Evolutionary conservation across 2,329 filamentous ascomycete species (phyloP).

Genomic region (Escovopsis sp.): DNA sequence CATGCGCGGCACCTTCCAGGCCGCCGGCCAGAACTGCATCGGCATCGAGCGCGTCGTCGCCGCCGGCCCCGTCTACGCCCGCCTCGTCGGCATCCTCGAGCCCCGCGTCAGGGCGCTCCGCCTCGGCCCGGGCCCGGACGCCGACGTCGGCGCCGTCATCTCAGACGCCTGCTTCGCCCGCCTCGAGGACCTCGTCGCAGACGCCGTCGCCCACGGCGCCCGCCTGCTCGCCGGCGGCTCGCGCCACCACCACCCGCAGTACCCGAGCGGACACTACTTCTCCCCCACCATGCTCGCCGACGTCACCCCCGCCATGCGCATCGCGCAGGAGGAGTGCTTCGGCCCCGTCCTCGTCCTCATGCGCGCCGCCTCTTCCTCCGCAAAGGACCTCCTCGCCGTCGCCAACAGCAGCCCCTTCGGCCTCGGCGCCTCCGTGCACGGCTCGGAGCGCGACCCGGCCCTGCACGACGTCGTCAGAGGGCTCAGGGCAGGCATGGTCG

Average conservation of each 20-base stretch:
- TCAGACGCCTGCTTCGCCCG: constrained; percentile 61
- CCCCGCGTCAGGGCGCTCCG: constrained; percentile 62
- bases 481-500: constrained; percentile 76
- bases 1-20: constrained; percentile 87
- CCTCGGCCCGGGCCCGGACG: constrained; percentile 47
- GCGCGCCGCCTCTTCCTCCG: constrained; percentile 47
- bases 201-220: constrained; percentile 68
- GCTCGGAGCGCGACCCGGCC: constrained; percentile 43
- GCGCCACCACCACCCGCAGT: constrained; percentile 53
- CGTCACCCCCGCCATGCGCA: constrained; percentile 71
- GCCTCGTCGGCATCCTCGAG: constrained; percentile 54
- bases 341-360: constrained; percentile 81
- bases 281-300: constrained; percentile 79
- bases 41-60: constrained; percentile 89
- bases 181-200: constrained; percentile 61
- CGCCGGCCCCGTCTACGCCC: constrained; percentile 59
- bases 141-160: constrained; percentile 84
- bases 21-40: constrained; percentile 93
- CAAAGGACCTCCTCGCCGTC: constrained; percentile 52
- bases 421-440: constrained; percentile 81
- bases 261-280: constrained; percentile 82
- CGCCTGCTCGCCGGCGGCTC: constrained; percentile 68
- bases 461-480: constrained; percentile 50
- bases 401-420: constrained; percentile 78
- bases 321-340: constrained; percentile 86